Percentiles rank a stretch among this genome's conserved stretches.
Evolutionary conservation across 148 eudicot genomes (phyloP).

Genomic region (Rhododendron ferrugineum): DNA sequence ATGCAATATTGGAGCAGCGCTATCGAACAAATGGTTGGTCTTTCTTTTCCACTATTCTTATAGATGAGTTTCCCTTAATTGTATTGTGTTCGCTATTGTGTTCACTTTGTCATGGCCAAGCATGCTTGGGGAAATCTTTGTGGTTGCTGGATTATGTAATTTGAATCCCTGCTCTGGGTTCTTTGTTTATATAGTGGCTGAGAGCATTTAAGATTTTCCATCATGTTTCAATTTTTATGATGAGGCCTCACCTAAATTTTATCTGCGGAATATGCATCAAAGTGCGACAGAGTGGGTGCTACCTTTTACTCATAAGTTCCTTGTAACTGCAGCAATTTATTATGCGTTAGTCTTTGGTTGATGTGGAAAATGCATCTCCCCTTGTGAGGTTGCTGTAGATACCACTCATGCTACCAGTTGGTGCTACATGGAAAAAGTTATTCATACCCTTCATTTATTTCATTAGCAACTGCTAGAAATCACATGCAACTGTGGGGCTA

Average conservation of each 20-base stretch:
- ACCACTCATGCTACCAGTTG: background rate
- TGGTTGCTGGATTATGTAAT: background rate
- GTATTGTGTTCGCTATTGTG: background rate
- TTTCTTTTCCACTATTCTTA: conserved; percentile 1
- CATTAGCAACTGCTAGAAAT: background rate
- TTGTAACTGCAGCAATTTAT: background rate
- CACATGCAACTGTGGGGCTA: background rate
- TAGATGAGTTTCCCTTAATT: background rate
- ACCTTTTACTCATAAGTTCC: background rate
- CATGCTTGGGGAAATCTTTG: background rate
- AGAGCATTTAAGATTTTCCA: background rate
- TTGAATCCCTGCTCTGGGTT: background rate
- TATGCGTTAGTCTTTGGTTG: background rate
- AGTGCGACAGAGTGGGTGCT: background rate
- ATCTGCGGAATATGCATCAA: background rate
- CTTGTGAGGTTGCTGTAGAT: background rate
- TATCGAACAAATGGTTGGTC: conserved; percentile 74
- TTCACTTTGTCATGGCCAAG: background rate
- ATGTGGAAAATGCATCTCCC: background rate
- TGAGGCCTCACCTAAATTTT: background rate
- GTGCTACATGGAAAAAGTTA: background rate
- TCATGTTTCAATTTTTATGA: background rate
- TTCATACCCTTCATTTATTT: background rate
- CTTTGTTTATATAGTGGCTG: background rate
- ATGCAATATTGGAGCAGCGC: conserved; percentile 67